Base-by-base conservation (phyloP, 2,329 filamentous ascomycete species). In the Fusarium vanettenii region DNA sequence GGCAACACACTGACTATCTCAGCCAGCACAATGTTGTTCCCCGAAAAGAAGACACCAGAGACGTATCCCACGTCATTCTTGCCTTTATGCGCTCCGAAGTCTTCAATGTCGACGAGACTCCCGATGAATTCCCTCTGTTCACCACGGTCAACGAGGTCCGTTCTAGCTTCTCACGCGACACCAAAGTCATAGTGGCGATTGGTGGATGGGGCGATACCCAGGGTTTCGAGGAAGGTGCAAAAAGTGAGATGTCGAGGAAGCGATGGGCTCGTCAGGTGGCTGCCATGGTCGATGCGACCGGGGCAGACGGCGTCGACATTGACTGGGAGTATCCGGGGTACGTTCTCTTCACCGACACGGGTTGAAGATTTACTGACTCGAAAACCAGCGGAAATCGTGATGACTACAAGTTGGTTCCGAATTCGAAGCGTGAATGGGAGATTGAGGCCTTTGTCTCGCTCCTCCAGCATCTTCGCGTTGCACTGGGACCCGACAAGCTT, bases 181-280 rank as follows among this genome's bases (percentile, higher is more conserved):
- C 91, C 22, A 91, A 92, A 74, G 82, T 95, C 25, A 88, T 92
- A 84, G 87, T 95, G 41, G 92, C 93, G 22, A 90, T 95, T 72
- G 93, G 93, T 13, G 93, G 93, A 62, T 95, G 93, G 93, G 92
- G 92, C 0, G 91, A 94, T 69, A 91, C 88, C 0, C 80, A 81
- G 8, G 92, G 92, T 0, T 95, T 94, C 77, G 87, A 88, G 0
- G 80, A 80, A 11, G 92, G 88, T 0, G 89, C 91, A 2, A 86
- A 84, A 60, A 86, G 86, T 5, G 85, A 88, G 1, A 75, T 81
- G 2, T 87, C 86, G 1, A 88, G 91, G 18, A 84, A 86, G 69
- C 83, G 82, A 9, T 95, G 92, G 82, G 91, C 92, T 2, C 84
- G 85, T 52, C 93, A 93, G 74, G 87, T 94, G 2, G 89, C 87